Percentiles rank a stretch among this genome's conserved stretches.
These are phyloP conservation scores for Cryptococcus amylolentus DNA, from an alignment of 1,284 basidiomycete species.

Conservation along the genomic window DNA sequence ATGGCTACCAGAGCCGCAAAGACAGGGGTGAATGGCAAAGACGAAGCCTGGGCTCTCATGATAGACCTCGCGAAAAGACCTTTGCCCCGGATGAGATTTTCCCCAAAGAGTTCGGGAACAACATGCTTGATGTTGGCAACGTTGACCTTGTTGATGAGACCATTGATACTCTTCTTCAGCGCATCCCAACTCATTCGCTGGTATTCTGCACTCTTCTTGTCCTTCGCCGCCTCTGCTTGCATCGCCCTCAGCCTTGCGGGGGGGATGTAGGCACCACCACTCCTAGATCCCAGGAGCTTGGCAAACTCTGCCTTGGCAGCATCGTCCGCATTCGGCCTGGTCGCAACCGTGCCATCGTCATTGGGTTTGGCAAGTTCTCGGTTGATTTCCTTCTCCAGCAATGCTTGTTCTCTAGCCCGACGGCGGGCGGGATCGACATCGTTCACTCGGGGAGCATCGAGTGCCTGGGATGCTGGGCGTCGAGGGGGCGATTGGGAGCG, in stretches of 20 bases:
- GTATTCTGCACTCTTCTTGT: slow-evolving; percentile 87
- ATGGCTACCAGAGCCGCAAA: slow-evolving; percentile 93
- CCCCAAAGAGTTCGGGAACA: slow-evolving; percentile 86
- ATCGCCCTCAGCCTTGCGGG: slow-evolving; percentile 88
- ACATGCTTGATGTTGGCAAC: slow-evolving; percentile 94
- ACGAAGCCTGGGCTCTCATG: slow-evolving; percentile 96
- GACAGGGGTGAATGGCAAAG: slow-evolving; percentile 95
- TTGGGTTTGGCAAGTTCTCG: slow-evolving; percentile 54
- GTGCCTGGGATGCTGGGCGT: slow-evolving; percentile 1
- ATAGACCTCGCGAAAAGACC: slow-evolving; percentile 87
- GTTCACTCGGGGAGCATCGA: slow-evolving; percentile 60
- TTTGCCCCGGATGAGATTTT: slow-evolving; percentile 85
- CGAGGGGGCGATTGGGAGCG: slow-evolving; percentile 36
- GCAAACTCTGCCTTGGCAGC: slow-evolving; percentile 72
- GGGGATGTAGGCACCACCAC: slow-evolving; percentile 95
- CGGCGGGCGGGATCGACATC: slow-evolving; percentile 75
- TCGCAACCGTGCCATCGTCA: slow-evolving; percentile 44
- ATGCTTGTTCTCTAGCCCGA: slow-evolving; percentile 68
- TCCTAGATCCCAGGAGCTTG: slow-evolving; percentile 67
- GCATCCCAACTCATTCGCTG: slow-evolving; percentile 98
- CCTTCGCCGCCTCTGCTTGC: slow-evolving; percentile 74
- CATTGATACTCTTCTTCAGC: slow-evolving; percentile 93
- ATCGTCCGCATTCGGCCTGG: slow-evolving; percentile 45
- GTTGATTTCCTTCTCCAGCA: slow-evolving; percentile 69
- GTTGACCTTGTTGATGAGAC: slow-evolving; percentile 97